These are phyloP conservation scores for Stephanodiscus triporus DNA, from an alignment of 108 stramenopile genomes.

Conservation along the genomic window DNA sequence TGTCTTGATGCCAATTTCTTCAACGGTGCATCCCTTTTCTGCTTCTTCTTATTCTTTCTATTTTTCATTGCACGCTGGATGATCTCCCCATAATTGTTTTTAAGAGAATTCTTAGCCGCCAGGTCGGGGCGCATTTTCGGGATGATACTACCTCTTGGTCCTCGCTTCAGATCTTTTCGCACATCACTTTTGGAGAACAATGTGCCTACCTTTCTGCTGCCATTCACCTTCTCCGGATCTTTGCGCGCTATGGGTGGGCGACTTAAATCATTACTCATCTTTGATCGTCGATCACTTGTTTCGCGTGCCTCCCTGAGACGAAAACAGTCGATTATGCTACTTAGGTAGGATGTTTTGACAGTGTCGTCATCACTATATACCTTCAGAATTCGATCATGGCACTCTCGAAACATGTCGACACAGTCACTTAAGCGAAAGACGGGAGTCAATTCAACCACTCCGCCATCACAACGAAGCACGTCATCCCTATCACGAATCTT, in stretches of 20 bases:
- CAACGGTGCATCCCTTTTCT: slow-evolving; percentile 31
- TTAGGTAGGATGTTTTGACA: slow-evolving; percentile 35
- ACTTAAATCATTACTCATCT: slow-evolving; percentile 13
- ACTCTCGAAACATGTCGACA: slow-evolving; percentile 47
- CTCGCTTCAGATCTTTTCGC: slow-evolving; percentile 1
- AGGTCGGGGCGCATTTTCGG: slow-evolving; percentile 30
- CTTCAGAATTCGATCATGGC: slow-evolving; percentile 31
- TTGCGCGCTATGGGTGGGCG: slow-evolving; percentile 17
- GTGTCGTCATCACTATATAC: slow-evolving; percentile 11
- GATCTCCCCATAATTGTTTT: slow-evolving; percentile 18
- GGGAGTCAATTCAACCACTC: slow-evolving; percentile 39
- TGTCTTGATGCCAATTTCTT: background rate
- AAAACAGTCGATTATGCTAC: slow-evolving; percentile 45
- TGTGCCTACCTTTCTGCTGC: slow-evolving; percentile 17
- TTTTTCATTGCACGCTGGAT: slow-evolving; percentile 40
- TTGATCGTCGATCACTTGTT: slow-evolving; percentile 32
- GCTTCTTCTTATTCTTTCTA: slow-evolving; percentile 53
- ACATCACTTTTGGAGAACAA: slow-evolving; percentile 24
- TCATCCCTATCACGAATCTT: slow-evolving; percentile 11
- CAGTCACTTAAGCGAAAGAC: slow-evolving; percentile 45
- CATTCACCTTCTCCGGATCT: slow-evolving; percentile 37
- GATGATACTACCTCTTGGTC: slow-evolving; percentile 33
- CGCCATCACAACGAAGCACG: slow-evolving; percentile 42
- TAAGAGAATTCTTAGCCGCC: slow-evolving; percentile 32
- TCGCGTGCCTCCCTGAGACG: slow-evolving; percentile 38